Base-by-base conservation (phyloP, 148 eudicot genomes). In the Cornus controversa region DNA sequence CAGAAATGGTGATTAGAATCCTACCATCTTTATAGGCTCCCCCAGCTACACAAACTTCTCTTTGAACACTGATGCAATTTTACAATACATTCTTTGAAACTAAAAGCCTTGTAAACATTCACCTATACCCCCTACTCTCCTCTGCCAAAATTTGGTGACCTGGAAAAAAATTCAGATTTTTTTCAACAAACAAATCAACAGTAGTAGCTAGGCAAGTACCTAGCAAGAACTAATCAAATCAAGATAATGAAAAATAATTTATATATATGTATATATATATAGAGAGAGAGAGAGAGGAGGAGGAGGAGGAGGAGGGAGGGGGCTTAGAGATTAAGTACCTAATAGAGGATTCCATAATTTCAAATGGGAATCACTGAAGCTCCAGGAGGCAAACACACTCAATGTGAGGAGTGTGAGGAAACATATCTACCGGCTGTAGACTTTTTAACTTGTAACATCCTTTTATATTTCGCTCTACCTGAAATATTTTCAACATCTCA, bases 351-450 rank as follows among this genome's bases (percentile, higher is more conserved):
- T 11, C 57, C 34, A 68, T 53, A 24, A 80, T 1, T 29, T 23
- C 25, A 66, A 78, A n/a, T 5, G 57, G 36, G 10, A 50, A 82
- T 85, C 77, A 85, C 2, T 45, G 71, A 58, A 96, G 91, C 77
- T 96, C 98, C 75, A 96, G 79, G 62, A 93, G 80, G 86, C 99
- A 96, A 82, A 96, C 92, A 81, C 99, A 96, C 80, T 96, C 99
- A 15, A 93, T 93, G 79, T 96, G 99, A 69, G 98, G 99, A 69
- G 99, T 96, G 82, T 96, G 98, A 75, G 99, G 99, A 77, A 96
- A 96, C 99, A 96, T 96, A 80, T 96, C 99, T 25, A 96, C 97
- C 6, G 99, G 99, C 74, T 88, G 95, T 64, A 96, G 64, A 65
- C 97, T 90, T 79, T 53, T 82, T 75, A 96, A 82, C 75, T 72